These are phyloP conservation scores for Papilionanthe hybrid DNA, from an alignment of 116 monocot species.

Conservation along the genomic window DNA sequence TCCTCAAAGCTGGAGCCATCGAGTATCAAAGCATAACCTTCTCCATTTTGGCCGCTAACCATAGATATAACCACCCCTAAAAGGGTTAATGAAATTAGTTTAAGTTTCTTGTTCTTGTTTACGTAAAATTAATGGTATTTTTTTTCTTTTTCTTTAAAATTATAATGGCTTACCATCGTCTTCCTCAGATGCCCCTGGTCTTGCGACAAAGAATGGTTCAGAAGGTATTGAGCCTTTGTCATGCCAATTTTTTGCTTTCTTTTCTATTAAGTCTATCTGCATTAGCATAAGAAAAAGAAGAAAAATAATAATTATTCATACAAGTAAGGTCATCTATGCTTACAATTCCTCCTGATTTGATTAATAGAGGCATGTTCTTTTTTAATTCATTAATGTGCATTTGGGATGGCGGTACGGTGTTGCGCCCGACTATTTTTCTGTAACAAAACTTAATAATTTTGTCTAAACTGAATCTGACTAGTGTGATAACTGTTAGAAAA, in stretches of 20 bases:
- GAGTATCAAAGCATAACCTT: constrained; percentile 68
- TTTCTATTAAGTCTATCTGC: constrained; percentile 75
- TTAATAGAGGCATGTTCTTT: background rate
- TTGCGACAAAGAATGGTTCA: constrained; percentile 84
- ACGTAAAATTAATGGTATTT: too few relatives aligned
- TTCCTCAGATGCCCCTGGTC: constrained; percentile 70
- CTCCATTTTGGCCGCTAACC: constrained; percentile 69
- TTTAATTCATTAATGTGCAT: too few relatives aligned
- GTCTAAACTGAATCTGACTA: too few relatives aligned
- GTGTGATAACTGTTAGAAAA: too few relatives aligned
- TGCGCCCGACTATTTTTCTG: too few relatives aligned
- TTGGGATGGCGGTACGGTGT: too few relatives aligned
- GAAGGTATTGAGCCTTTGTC: constrained; percentile 86
- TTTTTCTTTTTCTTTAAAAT: background rate
- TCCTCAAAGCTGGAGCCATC: constrained; percentile 79
- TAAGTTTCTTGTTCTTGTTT: background rate
- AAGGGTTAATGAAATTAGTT: background rate
- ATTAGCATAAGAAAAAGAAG: background rate
- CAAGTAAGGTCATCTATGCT: too few relatives aligned
- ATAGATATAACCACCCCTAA: constrained; percentile 78
- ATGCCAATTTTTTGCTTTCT: constrained; percentile 79
- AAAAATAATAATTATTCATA: too few relatives aligned
- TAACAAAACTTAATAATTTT: too few relatives aligned
- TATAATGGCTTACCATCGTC: constrained; percentile 53
- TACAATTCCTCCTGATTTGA: too few relatives aligned